Base-by-base conservation (phyloP, 441 rosid genomes). In the Corymbia citriodora region DNA sequence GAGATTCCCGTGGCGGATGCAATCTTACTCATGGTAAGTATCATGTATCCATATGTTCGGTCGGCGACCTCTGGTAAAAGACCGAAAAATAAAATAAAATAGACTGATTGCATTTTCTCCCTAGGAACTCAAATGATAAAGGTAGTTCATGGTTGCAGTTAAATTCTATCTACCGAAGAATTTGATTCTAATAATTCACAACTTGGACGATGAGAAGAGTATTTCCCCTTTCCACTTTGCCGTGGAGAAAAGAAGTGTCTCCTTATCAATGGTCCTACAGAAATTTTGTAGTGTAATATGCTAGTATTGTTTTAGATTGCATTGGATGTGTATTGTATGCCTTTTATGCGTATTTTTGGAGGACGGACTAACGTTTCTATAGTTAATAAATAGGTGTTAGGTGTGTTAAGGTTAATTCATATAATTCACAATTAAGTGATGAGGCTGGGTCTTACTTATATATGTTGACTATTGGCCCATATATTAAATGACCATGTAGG, bases 321-420 rank as follows among this genome's bases (percentile, higher is more conserved):
- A 10, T 74, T 40, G 85, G 52, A 40, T 18, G 81, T 33, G 81
- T 70, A 18, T 1, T 2, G 25, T 0, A 36, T 40, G 82, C 25
- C 3, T 36, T 33, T 72, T 5, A 18, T 72, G 25, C 36, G 48
- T 72, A 33, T 9, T 72, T 33, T 72, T 70, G 48, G 11, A 40
- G 14, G 21, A 7, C 13, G 17, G 40, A 10, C 17, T 0, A 10
- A 0, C 52, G 21, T 50, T 74, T 33, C 49, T 1, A 13, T 21
- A 40, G 83, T 40, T 40, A 40, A 40, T 25, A 11, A 40, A 8
- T 1, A 40, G 52, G 50, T 79, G 52, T 21, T 40, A 40, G 50
- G 83, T 74, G 21, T 21, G 8, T 74, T 40, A 40, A 21, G 50
- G 40, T 74, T 40, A 23, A 23, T 10, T 74, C 6, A 74, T 40